Percentiles rank a stretch among this genome's conserved stretches.
Conservation (phyloP, 2,329 filamentous ascomycete species). For the Arachnomyces sp. region DNA sequence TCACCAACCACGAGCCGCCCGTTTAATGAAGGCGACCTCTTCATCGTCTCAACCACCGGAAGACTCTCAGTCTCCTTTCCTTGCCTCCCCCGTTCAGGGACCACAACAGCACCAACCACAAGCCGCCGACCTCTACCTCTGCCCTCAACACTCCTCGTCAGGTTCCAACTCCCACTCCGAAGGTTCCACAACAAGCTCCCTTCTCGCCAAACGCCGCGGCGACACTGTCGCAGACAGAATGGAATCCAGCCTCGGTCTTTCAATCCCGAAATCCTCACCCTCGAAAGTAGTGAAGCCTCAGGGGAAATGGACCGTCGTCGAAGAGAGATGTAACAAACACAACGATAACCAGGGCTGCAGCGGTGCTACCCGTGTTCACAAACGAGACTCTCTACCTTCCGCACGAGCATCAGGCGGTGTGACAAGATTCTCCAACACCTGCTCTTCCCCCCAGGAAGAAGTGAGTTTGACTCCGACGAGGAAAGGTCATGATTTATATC, state of each 20-base stretch:
- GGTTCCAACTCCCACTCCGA: too few relatives aligned
- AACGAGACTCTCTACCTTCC: too few relatives aligned
- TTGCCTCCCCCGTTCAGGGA: too few relatives aligned
- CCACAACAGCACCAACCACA: too few relatives aligned
- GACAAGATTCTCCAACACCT: conserved; percentile 1
- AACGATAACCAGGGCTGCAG: too few relatives aligned
- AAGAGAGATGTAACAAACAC: too few relatives aligned
- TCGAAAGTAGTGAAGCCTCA: conserved; percentile 3
- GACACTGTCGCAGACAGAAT: conserved; percentile 13
- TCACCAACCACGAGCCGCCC: conserved; percentile 25
- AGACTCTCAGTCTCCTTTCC: too few relatives aligned
- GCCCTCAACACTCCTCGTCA: too few relatives aligned
- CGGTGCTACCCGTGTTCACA: too few relatives aligned
- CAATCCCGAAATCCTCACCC: neutral
- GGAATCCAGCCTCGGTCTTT: conserved; percentile 10
- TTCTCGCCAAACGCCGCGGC: conserved; percentile 17
- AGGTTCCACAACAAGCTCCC: conserved; percentile 5
- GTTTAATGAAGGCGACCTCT: conserved; percentile 17
- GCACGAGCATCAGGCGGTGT: too few relatives aligned
- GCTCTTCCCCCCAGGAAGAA: conserved; percentile 17
- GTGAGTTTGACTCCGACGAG: conserved; percentile 26
- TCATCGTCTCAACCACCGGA: neutral
- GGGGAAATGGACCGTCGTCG: neutral
- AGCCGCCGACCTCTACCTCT: too few relatives aligned
- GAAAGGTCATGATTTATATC: conserved; percentile 24